Percentiles rank a stretch among this genome's conserved stretches.
phyloP scores from a whole-genome alignment of 2,329 filamentous ascomycete genomes.

The Aspergillus nomiae region DNA sequence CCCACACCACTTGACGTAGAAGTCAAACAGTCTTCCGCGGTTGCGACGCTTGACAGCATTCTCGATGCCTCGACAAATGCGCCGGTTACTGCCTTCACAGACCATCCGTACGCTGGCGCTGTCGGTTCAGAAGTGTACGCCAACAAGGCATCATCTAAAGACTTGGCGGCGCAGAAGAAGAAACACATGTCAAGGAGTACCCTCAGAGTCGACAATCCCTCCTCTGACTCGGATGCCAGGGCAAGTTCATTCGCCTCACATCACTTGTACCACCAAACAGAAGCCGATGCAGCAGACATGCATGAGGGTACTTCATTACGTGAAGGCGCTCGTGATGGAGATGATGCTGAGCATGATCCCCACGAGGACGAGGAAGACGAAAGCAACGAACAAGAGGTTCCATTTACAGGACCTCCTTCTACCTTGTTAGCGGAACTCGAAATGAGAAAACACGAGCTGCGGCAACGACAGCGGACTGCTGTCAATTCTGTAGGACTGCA shows the following conservation, averaged over 20 bases:
- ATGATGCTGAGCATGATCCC: conserved; percentile 16
- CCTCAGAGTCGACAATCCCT: conserved; percentile 24
- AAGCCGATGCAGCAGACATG: conserved; percentile 23
- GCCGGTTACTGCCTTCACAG: conserved; percentile 87
- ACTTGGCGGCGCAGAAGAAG: conserved; percentile 29
- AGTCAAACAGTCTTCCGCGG: conserved; percentile 75
- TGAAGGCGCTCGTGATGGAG: conserved; percentile 14
- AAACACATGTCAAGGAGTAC: conserved; percentile 34
- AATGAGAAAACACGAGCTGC: conserved; percentile 85
- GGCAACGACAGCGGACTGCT: conserved; percentile 72
- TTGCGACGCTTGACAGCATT: conserved; percentile 86
- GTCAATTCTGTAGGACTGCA: conserved; percentile 78
- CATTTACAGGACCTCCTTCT: conserved; percentile 73
- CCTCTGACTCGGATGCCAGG: conserved; percentile 20
- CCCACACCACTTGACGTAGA: conserved; percentile 58
- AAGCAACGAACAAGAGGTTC: conserved; percentile 47
- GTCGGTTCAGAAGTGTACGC: conserved; percentile 72
- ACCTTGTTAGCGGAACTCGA: conserved; percentile 92
- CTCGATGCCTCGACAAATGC: conserved; percentile 85
- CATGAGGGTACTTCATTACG: conserved; percentile 23
- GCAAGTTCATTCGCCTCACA: conserved; percentile 16
- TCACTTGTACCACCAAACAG: conserved; percentile 16
- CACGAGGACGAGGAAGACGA: conserved; percentile 29
- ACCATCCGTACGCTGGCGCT: conserved; percentile 79
- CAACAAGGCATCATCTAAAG: conserved; percentile 29